Evolutionary conservation across 805 yeast species (phyloP).

Genomic region (Saccharomycopsis lassenensis): DNA sequence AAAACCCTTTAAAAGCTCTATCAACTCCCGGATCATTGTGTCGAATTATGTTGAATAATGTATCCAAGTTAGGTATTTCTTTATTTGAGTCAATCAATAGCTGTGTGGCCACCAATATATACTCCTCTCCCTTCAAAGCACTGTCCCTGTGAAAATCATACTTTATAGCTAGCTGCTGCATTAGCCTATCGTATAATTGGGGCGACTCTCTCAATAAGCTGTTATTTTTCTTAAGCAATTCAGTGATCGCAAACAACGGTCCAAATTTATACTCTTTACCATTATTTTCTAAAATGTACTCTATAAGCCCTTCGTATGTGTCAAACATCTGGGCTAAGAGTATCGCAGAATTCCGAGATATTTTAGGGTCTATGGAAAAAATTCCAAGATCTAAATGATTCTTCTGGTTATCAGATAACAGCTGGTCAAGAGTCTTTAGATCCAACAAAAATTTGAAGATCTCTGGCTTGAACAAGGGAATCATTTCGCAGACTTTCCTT

Average conservation of each 20-base stretch:
- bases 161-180: too few species aligned
- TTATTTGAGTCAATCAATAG: not conserved
- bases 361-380: slow-evolving; percentile 30
- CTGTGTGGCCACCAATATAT: slow-evolving; percentile 17
- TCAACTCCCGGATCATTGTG: slow-evolving; percentile 20
- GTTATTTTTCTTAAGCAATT: slow-evolving; percentile 14
- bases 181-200: too few species aligned
- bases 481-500: slow-evolving; percentile 14
- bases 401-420: not conserved
- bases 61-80: slow-evolving; percentile 13
- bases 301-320: not conserved
- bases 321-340: slow-evolving; percentile 20
- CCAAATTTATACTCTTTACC: slow-evolving; percentile 12
- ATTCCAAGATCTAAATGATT: slow-evolving; percentile 19
- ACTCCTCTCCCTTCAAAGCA: slow-evolving; percentile 29
- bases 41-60: slow-evolving; percentile 24
- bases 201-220: slow-evolving; percentile 14
- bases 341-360: slow-evolving; percentile 32
- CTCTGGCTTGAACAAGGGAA: slow-evolving; percentile 5
- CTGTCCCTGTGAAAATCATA: slow-evolving; percentile 28
- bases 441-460: slow-evolving; percentile 12
- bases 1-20: slow-evolving; percentile 25
- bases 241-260: slow-evolving; percentile 20
- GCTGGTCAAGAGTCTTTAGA: not conserved
- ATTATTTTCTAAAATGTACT: not conserved